Conservation (phyloP, 2,329 filamentous ascomycete genomes). For the Raffaelea ambrosiae region DNA sequence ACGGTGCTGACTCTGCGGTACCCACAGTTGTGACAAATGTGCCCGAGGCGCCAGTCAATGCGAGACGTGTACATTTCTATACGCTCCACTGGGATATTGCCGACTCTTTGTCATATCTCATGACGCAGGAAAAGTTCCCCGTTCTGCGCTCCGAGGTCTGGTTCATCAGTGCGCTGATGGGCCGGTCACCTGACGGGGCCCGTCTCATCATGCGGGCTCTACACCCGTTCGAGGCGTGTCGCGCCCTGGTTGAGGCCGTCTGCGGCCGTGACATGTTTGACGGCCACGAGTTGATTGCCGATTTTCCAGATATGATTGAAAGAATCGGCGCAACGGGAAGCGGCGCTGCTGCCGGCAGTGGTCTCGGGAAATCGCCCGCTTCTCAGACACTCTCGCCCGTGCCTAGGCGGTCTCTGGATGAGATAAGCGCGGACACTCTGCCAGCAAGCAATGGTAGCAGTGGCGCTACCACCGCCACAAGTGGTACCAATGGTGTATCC, state of each 20-base stretch:
- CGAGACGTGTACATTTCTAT: conserved; percentile 33
- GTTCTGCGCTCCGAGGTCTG: conserved; percentile 51
- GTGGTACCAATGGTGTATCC: not conserved
- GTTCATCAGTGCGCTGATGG: conserved; percentile 55
- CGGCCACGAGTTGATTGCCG: conserved; percentile 7
- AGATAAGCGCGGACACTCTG: not conserved
- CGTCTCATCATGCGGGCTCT: conserved; percentile 34
- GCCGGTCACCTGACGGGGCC: conserved; percentile 40
- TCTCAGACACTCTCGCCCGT: too few relatives aligned
- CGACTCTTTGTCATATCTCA: conserved; percentile 39
- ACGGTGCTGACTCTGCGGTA: too few relatives aligned
- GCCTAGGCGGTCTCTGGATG: not conserved
- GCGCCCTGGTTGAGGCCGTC: conserved; percentile 37
- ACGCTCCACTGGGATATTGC: conserved; percentile 30
- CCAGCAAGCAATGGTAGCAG: too few relatives aligned
- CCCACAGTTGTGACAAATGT: not conserved
- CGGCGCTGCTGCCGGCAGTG: too few relatives aligned
- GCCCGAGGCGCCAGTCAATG: conserved; percentile 5
- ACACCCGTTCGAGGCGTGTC: conserved; percentile 30
- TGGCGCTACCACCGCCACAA: too few relatives aligned
- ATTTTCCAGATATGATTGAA: too few relatives aligned
- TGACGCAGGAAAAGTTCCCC: conserved; percentile 50
- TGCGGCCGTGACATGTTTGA: conserved; percentile 30
- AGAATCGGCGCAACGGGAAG: too few relatives aligned
- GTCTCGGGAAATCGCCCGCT: too few relatives aligned